A percentile compares a stretch with the other conserved stretches of the same genome.
phyloP scores from a whole-genome alignment of 2,329 filamentous ascomycete species.

The Aspergillus sp. region DNA sequence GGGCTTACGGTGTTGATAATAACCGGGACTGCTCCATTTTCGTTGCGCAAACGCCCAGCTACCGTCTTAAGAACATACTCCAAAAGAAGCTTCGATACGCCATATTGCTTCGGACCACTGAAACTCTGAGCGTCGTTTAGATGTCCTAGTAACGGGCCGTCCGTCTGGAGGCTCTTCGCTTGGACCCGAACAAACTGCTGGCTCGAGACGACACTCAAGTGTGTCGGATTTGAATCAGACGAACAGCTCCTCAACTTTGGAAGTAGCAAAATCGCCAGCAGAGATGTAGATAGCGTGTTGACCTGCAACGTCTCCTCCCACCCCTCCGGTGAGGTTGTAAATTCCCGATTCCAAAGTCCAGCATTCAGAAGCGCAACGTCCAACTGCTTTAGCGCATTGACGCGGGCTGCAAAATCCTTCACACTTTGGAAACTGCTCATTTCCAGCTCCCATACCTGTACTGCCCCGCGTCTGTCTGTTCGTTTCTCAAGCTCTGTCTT shows the following conservation, averaged over 20 bases:
- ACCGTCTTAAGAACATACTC: slow-evolving; percentile 44
- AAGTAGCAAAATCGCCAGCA: slow-evolving; percentile 55
- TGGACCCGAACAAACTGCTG: slow-evolving; percentile 38
- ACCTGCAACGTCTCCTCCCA: slow-evolving; percentile 58
- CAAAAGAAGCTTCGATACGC: slow-evolving; percentile 43
- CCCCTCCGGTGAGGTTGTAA: slow-evolving; percentile 40
- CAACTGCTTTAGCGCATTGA: slow-evolving; percentile 40
- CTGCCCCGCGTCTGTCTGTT: slow-evolving; percentile 31
- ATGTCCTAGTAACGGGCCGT: slow-evolving; percentile 33
- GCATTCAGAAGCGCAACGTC: slow-evolving; percentile 50
- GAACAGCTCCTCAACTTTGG: slow-evolving; percentile 45
- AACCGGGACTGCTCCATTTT: slow-evolving; percentile 38
- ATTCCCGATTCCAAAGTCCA: slow-evolving; percentile 43
- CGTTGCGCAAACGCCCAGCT: slow-evolving; percentile 29
- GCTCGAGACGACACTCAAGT: slow-evolving; percentile 49
- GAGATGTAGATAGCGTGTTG: slow-evolving; percentile 57
- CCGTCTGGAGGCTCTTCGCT: slow-evolving; percentile 30
- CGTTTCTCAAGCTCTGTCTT: slow-evolving; percentile 40
- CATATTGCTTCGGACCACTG: slow-evolving; percentile 38
- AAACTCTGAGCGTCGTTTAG: slow-evolving; percentile 34
- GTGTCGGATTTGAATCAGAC: slow-evolving; percentile 30
- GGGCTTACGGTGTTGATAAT: slow-evolving; percentile 49
- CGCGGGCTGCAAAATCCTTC: slow-evolving; percentile 40
- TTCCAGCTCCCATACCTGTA: slow-evolving; percentile 49
- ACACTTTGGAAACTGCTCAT: slow-evolving; percentile 49